A percentile compares a stretch with the other conserved stretches of the same genome.
Evolutionary conservation across 2,329 filamentous ascomycete genomes (phyloP).

Genomic region (Cladosporium oxysporum): DNA sequence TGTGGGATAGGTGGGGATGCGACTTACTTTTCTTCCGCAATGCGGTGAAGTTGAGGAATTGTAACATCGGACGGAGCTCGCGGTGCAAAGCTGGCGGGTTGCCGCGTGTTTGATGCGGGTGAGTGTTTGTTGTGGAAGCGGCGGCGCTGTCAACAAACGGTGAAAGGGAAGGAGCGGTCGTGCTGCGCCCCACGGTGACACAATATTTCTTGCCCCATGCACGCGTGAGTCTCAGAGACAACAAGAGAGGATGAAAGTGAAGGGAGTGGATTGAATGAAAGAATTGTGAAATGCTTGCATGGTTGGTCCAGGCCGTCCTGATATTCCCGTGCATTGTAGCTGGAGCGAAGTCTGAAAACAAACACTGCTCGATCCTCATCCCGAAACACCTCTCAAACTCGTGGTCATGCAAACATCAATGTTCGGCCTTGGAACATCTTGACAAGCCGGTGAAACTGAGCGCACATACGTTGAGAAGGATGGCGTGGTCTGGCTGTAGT

Average conservation of each 20-base stretch:
- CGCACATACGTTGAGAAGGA: background rate
- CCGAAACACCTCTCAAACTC: background rate
- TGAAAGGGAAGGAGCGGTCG: background rate
- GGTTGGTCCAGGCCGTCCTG: background rate
- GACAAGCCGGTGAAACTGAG: too few relatives aligned
- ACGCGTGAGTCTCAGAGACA: background rate
- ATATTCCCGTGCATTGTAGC: background rate
- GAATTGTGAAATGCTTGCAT: background rate
- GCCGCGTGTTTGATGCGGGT: background rate
- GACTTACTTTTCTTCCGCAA: background rate
- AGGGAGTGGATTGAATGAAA: background rate
- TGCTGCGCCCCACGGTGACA: background rate
- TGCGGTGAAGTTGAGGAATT: background rate
- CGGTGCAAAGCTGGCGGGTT: background rate
- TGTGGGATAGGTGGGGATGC: background rate
- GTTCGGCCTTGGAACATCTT: too few relatives aligned
- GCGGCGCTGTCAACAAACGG: slow-evolving; percentile 2
- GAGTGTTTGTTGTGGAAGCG: slow-evolving; percentile 7
- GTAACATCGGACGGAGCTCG: background rate
- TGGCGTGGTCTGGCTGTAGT: background rate
- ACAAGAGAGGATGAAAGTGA: background rate
- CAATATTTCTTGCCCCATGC: background rate
- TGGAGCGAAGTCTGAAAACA: background rate
- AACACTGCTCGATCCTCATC: background rate
- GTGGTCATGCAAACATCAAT: background rate